Evolutionary conservation across 1,284 basidiomycete species (phyloP), one percentile per base, ranked within the genome.

Genomic region (Rhodotorula sp.): DNA sequence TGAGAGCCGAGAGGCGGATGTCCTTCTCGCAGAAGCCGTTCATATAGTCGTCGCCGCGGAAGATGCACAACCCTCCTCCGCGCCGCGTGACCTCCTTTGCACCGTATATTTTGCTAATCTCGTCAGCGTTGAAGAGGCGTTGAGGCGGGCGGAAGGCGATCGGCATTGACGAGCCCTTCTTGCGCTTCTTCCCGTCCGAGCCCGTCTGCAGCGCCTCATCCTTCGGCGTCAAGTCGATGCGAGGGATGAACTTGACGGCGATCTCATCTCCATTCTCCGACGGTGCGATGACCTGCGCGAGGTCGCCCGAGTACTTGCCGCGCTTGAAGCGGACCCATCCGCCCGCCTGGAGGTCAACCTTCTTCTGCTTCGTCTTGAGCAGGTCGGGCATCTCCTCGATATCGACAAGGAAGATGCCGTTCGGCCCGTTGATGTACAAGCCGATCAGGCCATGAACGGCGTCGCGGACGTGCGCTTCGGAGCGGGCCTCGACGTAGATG

Each of bases 351-450:
- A 98, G 86, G 1, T 90, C 90, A 65, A 90, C 83, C 74, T 94
- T 91, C 78, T 94, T 90, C 82, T 95, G 94, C 83, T 94, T 96
- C 77, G 97, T 96, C 79, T 92, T 92, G 74, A 99, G 85, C 46
- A 99, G 83, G 72, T 92, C 93, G 10, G 94, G 92, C 95, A 99
- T 99, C 83, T 99, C 95, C 76, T 97, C 92, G 72, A 98, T 94
- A 13, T 94, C 94, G 1, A 99, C 93, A 51, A 98, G 86, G 52
- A 87, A 85, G 57, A 71, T 65, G 3, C 70, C 70, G 62, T 69
- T 72, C 48, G 73, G 60, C 6, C 73, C 71, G 47, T 86, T 87
- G 48, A 87, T 85, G 81, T 94, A 99, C 62, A 95, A 88, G 64
- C 94, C 95, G 62, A 98, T 91, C 54, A 99, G 88, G 46, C 94